Base-by-base conservation (phyloP, 805 yeast genomes). In the Geotrichum ghanense region DNA sequence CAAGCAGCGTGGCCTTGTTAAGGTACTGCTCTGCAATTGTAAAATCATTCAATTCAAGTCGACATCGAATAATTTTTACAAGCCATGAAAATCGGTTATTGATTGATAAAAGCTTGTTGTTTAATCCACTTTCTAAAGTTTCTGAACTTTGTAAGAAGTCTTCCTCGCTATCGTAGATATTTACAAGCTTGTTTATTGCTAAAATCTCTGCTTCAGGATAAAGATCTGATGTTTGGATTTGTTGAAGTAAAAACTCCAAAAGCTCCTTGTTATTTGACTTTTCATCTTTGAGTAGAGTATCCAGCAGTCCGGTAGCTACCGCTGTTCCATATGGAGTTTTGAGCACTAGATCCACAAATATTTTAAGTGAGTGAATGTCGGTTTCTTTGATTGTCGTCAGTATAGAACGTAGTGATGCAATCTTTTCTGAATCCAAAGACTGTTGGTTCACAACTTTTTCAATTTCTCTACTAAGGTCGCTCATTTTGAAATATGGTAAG, bases 11-110 rank as follows among this genome's bases (percentile, higher is more conserved):
- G 1, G 64, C 61, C 41, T 51, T 48, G 45, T 50, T 50, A 34
- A 61, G 50, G 10, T 54, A 44, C 3, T 50, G 50, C 22, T 55
- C 59, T 1, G 65, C 64, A 3, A 44, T 40, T 22, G 56, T 60
- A 10, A 54, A 48, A 42, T 59, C 61, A 23, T 48, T 55, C 9
- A 52, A 51, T 24, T 61, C 63, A 31, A 61, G 46, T 41, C 58
- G 45, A 47, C 50, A 45, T 12, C 64, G 48, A 24, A 57, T 51
- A 22, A 61, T 56, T 10, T 56, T 52, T 9, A 61, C 55, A 21
- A 54, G 51, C 5, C 52, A 41, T 2, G 46, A 49, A 14, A 61
- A 57, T 39, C 51, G 49, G 27, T 49, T 49, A 19, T 48, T 54
- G 42, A 57, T 59, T 14, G 57, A 35, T 16, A 58, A 43, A 9